Evolutionary conservation across 768 basidiomycete species (phyloP), one percentile per base, ranked within the genome.

Genomic region (Bullera alba): DNA sequence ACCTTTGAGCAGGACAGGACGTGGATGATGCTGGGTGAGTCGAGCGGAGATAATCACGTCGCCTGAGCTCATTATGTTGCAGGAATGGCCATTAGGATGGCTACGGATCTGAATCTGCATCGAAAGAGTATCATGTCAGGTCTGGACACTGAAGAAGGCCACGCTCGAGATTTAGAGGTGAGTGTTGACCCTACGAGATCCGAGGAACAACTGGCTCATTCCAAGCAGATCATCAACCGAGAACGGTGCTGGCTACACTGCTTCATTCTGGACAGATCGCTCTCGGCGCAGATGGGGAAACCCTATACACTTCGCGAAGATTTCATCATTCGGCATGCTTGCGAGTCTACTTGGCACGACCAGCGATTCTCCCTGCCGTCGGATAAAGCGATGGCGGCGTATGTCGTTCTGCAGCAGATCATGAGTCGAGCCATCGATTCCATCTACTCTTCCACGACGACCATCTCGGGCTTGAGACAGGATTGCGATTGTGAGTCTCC

Each of bases 251-350:
- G 95, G 95, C 76, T 95, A 43, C 72, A 86, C 44, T 91, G 87
- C 68, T 90, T 84, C 74, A 87, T 87, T 65, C 77, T 95, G 28
- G 92, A 96, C 69, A 79, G 89, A 54, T 93, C 90, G 61, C 79
- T 85, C 51, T 87, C 89, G 59, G 87, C 92, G 0, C 91, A 90
- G 67, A 89, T 96, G 89, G 92, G 92, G 37, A 96, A 95, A 74
- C 93, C 93, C 3, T 83, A 87, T 66, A 82, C 84, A 2, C 84
- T 96, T 58, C 83, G 85, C 67, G 93, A 96, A 74, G 93, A 99
- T 70, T 88, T 79, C 64, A 86, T 96, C 66, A 88, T 96, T 60
- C 83, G 91, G 1, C 84, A 87, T 72, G 65, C 64, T 15, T 70
- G 64, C 38, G 83, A 84, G 15, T 70, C 77, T 22, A 77, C 78